Conservation (phyloP, 2,329 filamentous ascomycete genomes). For the Aureobasidium sp. region DNA sequence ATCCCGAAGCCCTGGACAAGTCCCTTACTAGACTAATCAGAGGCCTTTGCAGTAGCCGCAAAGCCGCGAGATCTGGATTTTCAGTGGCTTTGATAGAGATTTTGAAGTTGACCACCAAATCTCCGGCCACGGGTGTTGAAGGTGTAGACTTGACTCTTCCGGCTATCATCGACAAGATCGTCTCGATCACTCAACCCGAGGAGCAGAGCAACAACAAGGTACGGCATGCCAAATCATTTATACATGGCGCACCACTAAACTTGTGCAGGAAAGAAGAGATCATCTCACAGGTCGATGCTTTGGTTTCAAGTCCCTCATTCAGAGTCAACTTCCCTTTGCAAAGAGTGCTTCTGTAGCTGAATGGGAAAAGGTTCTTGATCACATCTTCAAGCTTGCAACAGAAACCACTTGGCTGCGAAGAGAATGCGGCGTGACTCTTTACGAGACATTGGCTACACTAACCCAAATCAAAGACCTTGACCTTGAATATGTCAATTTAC, state of each 20-base stretch:
- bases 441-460: conserved; percentile 51
- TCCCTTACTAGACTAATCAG: conserved; percentile 57
- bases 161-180: conserved; percentile 43
- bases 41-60: conserved; percentile 82
- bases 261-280: conserved; percentile 70
- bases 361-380: conserved; percentile 63
- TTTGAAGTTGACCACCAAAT: conserved; percentile 54
- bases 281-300: conserved; percentile 80
- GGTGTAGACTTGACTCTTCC: conserved; percentile 11
- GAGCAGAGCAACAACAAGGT: conserved; percentile 41
- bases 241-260: conserved; percentile 25
- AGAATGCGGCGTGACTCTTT: conserved; percentile 77
- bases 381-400: conserved; percentile 65
- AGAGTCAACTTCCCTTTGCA: conserved; percentile 64
- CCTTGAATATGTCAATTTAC: conserved; percentile 9
- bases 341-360: conserved; percentile 45
- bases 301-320: conserved; percentile 76
- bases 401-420: conserved; percentile 86
- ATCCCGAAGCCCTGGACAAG: conserved; percentile 32
- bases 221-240: conserved; percentile 18
- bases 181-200: conserved; percentile 45
- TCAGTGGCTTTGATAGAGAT: conserved; percentile 82
- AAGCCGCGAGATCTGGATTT: conserved; percentile 81
- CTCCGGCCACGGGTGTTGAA: conserved; percentile 4
- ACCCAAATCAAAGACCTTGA: conserved; percentile 12